Percentiles rank a stretch among this genome's conserved stretches.
Evolutionary conservation across 2,329 filamentous ascomycete genomes (phyloP).

Genomic region (Fusarium stilboides): DNA sequence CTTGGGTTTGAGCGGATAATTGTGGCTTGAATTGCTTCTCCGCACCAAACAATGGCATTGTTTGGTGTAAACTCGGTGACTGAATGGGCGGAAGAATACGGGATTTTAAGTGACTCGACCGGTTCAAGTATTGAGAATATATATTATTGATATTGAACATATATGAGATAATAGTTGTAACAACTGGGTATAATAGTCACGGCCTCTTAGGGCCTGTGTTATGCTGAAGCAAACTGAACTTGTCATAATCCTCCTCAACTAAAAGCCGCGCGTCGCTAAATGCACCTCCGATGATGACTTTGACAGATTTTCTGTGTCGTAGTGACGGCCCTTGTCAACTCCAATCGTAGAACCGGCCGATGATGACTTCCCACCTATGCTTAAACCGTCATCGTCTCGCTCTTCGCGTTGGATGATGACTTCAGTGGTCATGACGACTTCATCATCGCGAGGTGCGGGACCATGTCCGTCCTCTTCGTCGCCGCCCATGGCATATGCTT

Average conservation of each 20-base stretch:
- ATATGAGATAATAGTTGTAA: neutral
- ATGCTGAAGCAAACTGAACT: neutral
- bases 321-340: slow-evolving; percentile 15
- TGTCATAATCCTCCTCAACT: neutral
- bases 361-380: slow-evolving; percentile 38
- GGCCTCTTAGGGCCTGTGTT: neutral
- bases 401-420: slow-evolving; percentile 42
- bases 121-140: neutral
- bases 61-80: neutral
- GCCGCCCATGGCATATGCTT: slow-evolving; percentile 48
- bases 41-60: neutral
- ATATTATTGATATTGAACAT: neutral
- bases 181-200: slow-evolving; percentile 39
- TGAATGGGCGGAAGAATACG: neutral
- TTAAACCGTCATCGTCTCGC: slow-evolving; percentile 39
- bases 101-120: neutral
- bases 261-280: slow-evolving; percentile 45
- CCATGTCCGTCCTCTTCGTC: slow-evolving; percentile 23
- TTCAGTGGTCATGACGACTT: slow-evolving; percentile 50
- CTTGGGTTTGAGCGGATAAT: neutral
- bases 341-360: slow-evolving; percentile 32
- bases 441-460: slow-evolving; percentile 19
- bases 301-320: slow-evolving; percentile 39
- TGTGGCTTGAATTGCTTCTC: slow-evolving; percentile 3
- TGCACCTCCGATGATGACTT: slow-evolving; percentile 50